A percentile compares a stretch with the other conserved stretches of the same genome.
phyloP scores from a whole-genome alignment of 805 yeast species.

The Nakazawaea populi region DNA sequence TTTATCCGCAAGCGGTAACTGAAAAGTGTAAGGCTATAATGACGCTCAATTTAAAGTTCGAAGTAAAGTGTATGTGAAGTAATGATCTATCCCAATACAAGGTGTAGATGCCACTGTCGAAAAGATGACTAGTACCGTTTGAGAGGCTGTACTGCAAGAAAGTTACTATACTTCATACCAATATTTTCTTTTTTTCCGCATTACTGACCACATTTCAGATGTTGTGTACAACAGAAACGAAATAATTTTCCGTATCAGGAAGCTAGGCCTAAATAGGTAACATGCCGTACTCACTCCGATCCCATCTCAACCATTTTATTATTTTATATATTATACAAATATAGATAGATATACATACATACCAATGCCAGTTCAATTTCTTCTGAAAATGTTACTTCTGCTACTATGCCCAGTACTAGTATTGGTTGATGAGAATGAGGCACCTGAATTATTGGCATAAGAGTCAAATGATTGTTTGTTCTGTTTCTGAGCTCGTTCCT shows the following conservation, averaged over 20 bases:
- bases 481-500: slow-evolving; percentile 7
- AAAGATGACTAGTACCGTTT: no score
- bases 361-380: background rate
- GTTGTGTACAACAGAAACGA: background rate
- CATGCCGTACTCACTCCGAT: background rate
- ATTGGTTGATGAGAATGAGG: background rate
- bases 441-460: background rate
- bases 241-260: background rate
- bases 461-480: slow-evolving; percentile 5
- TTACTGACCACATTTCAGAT: background rate
- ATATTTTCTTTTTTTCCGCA: background rate
- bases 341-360: background rate
- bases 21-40: no score
- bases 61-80: no score
- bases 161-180: no score
- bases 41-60: no score
- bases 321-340: background rate
- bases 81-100: no score
- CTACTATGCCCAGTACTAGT: background rate
- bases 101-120: no score
- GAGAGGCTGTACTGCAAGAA: no score
- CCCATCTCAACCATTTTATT: no score
- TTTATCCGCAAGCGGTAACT: no score
- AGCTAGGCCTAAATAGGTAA: background rate
- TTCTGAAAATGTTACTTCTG: background rate